These are phyloP conservation scores for Acer campestre DNA, from an alignment of 345 rosid genomes.

Conservation along the genomic window DNA sequence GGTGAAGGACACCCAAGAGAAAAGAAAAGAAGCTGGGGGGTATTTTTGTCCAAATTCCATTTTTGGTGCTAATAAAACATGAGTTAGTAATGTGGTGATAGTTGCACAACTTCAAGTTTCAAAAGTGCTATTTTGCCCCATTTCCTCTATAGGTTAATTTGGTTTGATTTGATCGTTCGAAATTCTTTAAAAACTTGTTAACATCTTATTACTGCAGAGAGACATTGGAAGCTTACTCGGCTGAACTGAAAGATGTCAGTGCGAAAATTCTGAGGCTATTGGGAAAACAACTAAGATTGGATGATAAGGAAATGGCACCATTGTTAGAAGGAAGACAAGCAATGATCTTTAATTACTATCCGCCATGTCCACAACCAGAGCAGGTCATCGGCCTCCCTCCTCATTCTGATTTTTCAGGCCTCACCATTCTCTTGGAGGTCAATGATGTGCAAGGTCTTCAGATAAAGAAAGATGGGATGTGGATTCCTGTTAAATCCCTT, in stretches of 20 bases:
- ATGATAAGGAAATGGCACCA: background rate
- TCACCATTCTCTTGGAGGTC: constrained; percentile 25
- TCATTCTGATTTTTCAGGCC: constrained; percentile 22
- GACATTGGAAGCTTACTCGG: background rate
- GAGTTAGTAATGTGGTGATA: no score
- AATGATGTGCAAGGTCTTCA: constrained; percentile 38
- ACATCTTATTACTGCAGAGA: background rate
- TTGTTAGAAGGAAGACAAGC: background rate
- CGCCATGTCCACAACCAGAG: constrained; percentile 43
- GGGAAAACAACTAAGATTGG: constrained; percentile 11
- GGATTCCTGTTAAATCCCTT: constrained; percentile 32
- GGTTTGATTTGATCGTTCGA: no score
- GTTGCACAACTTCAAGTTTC: no score
- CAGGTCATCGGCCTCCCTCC: constrained; percentile 38
- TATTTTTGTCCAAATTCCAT: no score
- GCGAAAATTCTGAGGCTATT: constrained; percentile 1
- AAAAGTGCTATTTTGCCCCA: no score
- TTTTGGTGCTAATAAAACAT: no score
- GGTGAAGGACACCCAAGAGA: no score
- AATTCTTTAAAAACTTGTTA: no score
- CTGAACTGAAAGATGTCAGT: no score
- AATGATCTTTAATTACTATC: constrained; percentile 27
- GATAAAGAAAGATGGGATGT: constrained; percentile 45
- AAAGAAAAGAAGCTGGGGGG: no score
- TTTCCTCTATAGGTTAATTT: no score